A percentile compares a stretch with the other conserved stretches of the same genome.
These are phyloP conservation scores for Elaeagnus macrophylla DNA, from an alignment of 306 rosid species.

Conservation along the genomic window DNA sequence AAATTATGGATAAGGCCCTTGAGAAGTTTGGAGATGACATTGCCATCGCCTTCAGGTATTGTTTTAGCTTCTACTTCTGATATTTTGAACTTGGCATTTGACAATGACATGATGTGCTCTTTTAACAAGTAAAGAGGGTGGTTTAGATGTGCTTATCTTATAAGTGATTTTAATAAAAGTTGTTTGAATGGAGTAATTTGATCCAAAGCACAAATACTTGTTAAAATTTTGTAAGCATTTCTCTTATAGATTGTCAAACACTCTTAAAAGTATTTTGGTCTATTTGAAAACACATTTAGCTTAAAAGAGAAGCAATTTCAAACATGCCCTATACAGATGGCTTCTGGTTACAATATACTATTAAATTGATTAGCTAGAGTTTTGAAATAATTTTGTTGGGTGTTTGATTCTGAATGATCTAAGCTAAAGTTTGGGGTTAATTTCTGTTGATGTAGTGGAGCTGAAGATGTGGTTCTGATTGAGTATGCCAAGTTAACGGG, in stretches of 20 bases:
- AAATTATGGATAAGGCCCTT: constrained; percentile 42
- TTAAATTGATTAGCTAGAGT: not conserved
- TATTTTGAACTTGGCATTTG: not conserved
- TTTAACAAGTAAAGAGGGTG: not conserved
- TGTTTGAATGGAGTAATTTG: too few species aligned
- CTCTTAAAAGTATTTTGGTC: too few species aligned
- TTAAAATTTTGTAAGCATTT: too few species aligned
- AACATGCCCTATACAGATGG: too few species aligned
- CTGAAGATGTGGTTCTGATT: constrained; percentile 60
- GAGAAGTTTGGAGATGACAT: constrained; percentile 42
- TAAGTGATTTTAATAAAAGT: too few species aligned
- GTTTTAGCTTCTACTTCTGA: not conserved
- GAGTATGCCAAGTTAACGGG: constrained; percentile 64
- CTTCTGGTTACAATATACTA: not conserved
- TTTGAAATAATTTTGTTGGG: not conserved
- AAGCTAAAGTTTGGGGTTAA: not conserved
- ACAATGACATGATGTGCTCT: not conserved
- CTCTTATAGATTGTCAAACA: too few species aligned
- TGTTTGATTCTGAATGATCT: not conserved
- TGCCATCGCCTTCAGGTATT: constrained; percentile 58
- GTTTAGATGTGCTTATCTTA: too few species aligned
- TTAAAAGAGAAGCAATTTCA: too few species aligned
- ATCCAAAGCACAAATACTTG: too few species aligned
- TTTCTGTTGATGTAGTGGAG: constrained; percentile 42
- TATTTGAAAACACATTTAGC: too few species aligned